A percentile compares a stretch with the other conserved stretches of the same genome.
Conservation (phyloP, 768 basidiomycete genomes). For the Chlorophyllum brunneum region DNA sequence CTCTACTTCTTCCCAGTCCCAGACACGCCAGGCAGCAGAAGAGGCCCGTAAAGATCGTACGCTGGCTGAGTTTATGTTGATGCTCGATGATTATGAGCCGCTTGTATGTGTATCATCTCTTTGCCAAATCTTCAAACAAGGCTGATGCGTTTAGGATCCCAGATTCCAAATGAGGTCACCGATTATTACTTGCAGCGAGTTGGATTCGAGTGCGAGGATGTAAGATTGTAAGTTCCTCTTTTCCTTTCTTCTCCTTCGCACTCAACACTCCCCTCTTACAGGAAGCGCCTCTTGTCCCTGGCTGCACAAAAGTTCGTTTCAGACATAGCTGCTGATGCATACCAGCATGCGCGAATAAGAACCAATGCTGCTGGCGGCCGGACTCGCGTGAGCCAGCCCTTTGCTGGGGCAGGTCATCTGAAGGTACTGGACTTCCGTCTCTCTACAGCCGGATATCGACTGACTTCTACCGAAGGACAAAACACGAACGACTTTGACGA, state of each 20-base stretch:
- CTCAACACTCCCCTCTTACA: slow-evolving; percentile 25
- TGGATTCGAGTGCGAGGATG: slow-evolving; percentile 94
- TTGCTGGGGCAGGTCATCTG: slow-evolving; percentile 53
- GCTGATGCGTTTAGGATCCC: slow-evolving; percentile 7
- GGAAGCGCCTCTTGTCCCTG: slow-evolving; percentile 90
- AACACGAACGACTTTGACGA: slow-evolving; percentile 89
- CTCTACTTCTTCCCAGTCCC: slow-evolving; percentile 31
- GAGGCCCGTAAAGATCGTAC: slow-evolving; percentile 87
- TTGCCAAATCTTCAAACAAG: neutral
- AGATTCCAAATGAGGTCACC: slow-evolving; percentile 98
- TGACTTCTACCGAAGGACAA: slow-evolving; percentile 58
- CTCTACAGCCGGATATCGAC: slow-evolving; percentile 15
- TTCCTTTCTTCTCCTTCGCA: neutral
- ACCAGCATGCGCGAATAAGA: slow-evolving; percentile 94
- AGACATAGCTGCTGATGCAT: slow-evolving; percentile 94
- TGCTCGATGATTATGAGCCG: slow-evolving; percentile 97
- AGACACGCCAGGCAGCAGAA: slow-evolving; percentile 69
- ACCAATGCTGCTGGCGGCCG: slow-evolving; percentile 81
- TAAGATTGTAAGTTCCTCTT: slow-evolving; percentile 60
- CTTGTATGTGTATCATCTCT: slow-evolving; percentile 47
- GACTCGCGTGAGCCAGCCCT: slow-evolving; percentile 55
- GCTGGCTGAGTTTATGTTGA: slow-evolving; percentile 88
- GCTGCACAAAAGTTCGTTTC: slow-evolving; percentile 98
- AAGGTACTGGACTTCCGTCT: slow-evolving; percentile 41
- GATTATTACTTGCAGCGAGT: slow-evolving; percentile 96